Evolutionary conservation across 768 basidiomycete genomes (phyloP), one percentile per base, ranked within the genome.

Genomic region (Cubamyces lactineus): DNA sequence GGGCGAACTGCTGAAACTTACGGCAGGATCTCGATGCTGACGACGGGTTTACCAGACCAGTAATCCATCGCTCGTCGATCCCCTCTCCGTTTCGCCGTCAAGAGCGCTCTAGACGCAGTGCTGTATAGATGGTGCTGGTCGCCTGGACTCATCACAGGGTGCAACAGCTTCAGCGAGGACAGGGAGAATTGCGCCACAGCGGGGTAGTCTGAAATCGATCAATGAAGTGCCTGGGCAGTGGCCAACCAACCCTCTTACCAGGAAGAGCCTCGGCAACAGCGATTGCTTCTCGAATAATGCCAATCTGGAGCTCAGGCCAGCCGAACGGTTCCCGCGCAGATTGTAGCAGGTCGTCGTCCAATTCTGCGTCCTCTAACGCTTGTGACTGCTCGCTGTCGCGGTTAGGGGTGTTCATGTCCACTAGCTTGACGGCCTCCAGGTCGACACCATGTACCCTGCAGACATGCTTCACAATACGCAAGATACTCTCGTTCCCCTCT

Each of bases 251-350:
- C 40, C 3, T 75, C 82, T 56, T 63, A 93, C 95, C 94, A 59
- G 96, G 94, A 23, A 99, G 77, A 15, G 93, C 86, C 73, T 98
- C 94, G 1, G 94, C 92, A 2, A 98, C 87, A 0, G 91, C 88
- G 21, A 98, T 87, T 0, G 94, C 93, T 72, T 98, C 97, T 40
- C 94, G 84, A 21, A 98, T 81, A n/a, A 96, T 86, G 23, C 94
- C 94, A 17, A 98, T 85, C 77, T 97, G 96, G 42, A 99, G 78
- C 72, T 95, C 93, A 2, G 95, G 89, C 96, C 96, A 98, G 4
- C 97, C 97, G 71, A 87, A 92, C 5, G 82, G 74, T 64, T 86
- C 85, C 24, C 74, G 77, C 30, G 76, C 72, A 19, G 76, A 74
- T 38, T 77, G 76, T 9, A 77, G 61, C 5, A 66, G 39, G 0